These are phyloP conservation scores for Mycena capillaripes DNA, from an alignment of 768 basidiomycete genomes.

Conservation along the genomic window DNA sequence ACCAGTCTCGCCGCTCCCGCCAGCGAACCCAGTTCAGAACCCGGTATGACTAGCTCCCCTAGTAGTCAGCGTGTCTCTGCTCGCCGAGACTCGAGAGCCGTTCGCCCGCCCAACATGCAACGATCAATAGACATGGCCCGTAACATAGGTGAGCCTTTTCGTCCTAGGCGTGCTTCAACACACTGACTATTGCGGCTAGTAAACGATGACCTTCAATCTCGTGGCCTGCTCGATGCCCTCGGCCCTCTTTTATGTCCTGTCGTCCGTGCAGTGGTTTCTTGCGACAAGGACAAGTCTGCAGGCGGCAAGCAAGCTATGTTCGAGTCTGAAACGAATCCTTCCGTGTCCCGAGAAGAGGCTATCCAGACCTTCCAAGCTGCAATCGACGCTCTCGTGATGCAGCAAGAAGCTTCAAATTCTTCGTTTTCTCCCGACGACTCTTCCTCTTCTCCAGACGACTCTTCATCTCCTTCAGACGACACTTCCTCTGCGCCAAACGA, in stretches of 20 bases:
- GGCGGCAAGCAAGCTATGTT: slow-evolving; percentile 27
- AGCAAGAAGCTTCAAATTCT: not conserved
- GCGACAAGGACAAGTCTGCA: not conserved
- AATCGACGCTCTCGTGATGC: not conserved
- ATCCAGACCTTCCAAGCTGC: slow-evolving; percentile 8
- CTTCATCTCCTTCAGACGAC: not conserved
- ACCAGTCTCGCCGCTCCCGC: slow-evolving; percentile 60
- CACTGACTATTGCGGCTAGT: not conserved
- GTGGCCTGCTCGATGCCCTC: slow-evolving; percentile 9
- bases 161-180: not conserved
- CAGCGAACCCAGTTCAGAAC: slow-evolving; percentile 42
- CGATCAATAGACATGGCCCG: slow-evolving; percentile 25
- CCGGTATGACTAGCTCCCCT: slow-evolving; percentile 34
- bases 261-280: not conserved
- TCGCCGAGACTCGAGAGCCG: slow-evolving; percentile 30
- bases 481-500: not conserved
- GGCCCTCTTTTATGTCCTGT: not conserved
- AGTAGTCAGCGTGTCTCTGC: slow-evolving; percentile 23
- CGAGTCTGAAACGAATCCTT: slow-evolving; percentile 2
- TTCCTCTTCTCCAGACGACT: not conserved
- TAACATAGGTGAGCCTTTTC: slow-evolving; percentile 5
- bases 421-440: not conserved
- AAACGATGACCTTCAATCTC: slow-evolving; percentile 6
- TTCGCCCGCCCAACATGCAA: slow-evolving; percentile 33
- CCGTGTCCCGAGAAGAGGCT: slow-evolving; percentile 10